A percentile compares a stretch with the other conserved stretches of the same genome.
phyloP scores from a whole-genome alignment of 306 rosid species.

The Prunus mira region DNA sequence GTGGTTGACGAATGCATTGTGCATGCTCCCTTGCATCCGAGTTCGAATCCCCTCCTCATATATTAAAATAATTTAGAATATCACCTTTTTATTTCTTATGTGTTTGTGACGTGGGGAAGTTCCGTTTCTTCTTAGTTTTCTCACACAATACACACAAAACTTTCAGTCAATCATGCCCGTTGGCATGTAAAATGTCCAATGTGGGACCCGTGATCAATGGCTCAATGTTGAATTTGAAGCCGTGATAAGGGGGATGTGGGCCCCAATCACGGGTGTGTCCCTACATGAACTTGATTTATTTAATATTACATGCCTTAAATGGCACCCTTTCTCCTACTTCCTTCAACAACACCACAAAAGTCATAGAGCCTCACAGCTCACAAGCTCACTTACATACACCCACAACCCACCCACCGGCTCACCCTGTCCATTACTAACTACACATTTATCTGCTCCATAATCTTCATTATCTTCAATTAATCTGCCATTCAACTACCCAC shows the following conservation, averaged over 20 bases:
- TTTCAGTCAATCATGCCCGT: not conserved
- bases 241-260: constrained; percentile 3
- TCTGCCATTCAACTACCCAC: constrained; percentile 4
- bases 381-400: not conserved
- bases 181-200: not conserved
- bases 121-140: too few species aligned
- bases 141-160: not conserved
- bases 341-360: not conserved
- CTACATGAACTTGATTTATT: not conserved
- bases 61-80: too few species aligned
- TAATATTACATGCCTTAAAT: constrained; percentile 10
- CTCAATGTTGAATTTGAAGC: not conserved
- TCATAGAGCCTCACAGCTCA: constrained; percentile 22
- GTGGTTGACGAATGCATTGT: too few species aligned
- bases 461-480: not conserved
- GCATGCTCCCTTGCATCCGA: too few species aligned
- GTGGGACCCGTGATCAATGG: not conserved
- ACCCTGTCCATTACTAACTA: constrained; percentile 5
- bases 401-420: constrained; percentile 2
- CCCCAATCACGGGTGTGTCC: not conserved
- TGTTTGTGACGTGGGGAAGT: too few species aligned
- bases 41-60: rapidly evolving
- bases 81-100: too few species aligned
- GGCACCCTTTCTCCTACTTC: constrained; percentile 17
- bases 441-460: constrained; percentile 7